Conservation (phyloP, 305 asterid genomes). For the Striga hermonthica region DNA sequence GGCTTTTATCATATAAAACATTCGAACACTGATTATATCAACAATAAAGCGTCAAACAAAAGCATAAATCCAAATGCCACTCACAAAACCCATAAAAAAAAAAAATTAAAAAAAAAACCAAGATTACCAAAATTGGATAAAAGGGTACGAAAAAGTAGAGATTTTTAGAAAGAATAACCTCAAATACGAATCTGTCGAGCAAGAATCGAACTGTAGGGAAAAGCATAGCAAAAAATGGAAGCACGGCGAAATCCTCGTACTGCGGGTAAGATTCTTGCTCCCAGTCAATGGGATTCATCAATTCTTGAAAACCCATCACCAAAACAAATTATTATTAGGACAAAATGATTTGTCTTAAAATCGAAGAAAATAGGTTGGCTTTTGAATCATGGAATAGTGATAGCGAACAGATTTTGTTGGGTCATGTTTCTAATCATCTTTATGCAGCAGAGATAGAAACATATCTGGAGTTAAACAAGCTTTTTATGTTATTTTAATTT, state of each 20-base stretch:
- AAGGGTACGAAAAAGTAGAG: not conserved
- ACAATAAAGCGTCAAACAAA: conserved; percentile 25
- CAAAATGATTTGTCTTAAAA: not conserved
- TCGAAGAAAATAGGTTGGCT: not conserved
- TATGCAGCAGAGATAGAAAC: not conserved
- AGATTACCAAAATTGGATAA: not conserved
- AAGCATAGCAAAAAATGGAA: conserved; percentile 53
- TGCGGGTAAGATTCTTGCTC: conserved; percentile 66
- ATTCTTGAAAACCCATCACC: conserved; percentile 42
- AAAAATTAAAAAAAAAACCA: not conserved
- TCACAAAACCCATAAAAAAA: conserved; percentile 16
- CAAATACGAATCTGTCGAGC: conserved; percentile 74
- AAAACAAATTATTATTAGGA: conserved; percentile 1
- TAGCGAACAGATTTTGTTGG: conserved; percentile 20
- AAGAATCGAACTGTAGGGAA: conserved; percentile 66
- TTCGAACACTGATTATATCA: conserved; percentile 21
- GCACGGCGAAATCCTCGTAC: conserved; percentile 52
- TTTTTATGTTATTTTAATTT: too few species aligned
- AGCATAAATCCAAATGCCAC: conserved; percentile 25
- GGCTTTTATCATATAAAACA: conserved; percentile 24
- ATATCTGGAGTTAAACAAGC: conserved; percentile 19
- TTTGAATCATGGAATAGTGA: conserved; percentile 31
- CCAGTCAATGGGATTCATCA: conserved; percentile 45
- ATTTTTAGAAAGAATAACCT: conserved; percentile 40
- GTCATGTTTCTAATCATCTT: conserved; percentile 21